A percentile compares a stretch with the other conserved stretches of the same genome.
phyloP scores from a whole-genome alignment of 176 grass and related monocot genomes.

The Chloris gayana region DNA sequence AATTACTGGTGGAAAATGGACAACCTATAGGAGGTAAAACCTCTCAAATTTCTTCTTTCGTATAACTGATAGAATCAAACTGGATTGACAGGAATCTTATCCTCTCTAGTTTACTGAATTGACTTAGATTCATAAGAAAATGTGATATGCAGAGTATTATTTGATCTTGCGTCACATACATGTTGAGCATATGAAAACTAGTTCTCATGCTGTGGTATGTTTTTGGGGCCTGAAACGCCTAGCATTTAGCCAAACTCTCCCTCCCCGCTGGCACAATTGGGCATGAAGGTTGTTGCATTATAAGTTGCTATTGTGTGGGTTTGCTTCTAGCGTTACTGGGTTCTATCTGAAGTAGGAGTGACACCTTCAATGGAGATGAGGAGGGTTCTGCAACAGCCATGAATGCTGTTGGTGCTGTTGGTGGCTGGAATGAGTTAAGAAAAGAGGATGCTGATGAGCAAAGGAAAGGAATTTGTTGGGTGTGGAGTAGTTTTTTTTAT shows the following conservation, averaged over 20 bases:
- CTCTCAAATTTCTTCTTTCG: background rate
- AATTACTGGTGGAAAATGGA: slow-evolving; percentile 99
- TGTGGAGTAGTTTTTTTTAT: background rate
- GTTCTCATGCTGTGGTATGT: background rate
- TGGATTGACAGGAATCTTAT: background rate
- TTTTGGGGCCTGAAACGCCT: background rate
- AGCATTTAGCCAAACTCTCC: background rate
- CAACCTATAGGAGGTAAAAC: slow-evolving; percentile 91
- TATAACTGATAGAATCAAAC: slow-evolving; percentile 14
- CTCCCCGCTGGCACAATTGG: too few species aligned
- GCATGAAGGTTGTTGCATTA: too few species aligned
- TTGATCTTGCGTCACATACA: background rate
- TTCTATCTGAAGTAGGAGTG: too few species aligned
- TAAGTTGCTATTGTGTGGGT: too few species aligned
- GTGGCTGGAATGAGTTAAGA: background rate
- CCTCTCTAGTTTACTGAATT: background rate
- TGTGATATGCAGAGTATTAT: background rate
- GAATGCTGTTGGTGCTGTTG: too few species aligned
- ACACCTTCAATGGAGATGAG: background rate
- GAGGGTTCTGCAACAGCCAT: too few species aligned
- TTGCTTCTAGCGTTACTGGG: too few species aligned
- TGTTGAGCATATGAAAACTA: background rate
- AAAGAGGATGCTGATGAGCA: background rate
- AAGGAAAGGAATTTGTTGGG: background rate
- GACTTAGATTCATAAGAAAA: background rate